phyloP scores from a whole-genome alignment of 2,329 filamentous ascomycete genomes.

The Ceratocystis alfenasii region DNA sequence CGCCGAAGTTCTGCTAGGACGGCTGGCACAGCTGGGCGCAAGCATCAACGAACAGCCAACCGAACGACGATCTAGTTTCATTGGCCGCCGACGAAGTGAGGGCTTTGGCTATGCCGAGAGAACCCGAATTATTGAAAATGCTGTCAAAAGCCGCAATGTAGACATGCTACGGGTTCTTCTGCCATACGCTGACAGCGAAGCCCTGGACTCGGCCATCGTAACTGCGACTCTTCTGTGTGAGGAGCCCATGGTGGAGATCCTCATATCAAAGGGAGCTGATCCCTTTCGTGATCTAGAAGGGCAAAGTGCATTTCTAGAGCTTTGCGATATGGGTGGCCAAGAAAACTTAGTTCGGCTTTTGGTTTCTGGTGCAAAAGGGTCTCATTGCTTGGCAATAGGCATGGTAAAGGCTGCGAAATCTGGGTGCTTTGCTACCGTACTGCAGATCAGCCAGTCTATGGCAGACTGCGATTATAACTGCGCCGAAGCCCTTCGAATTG shows the following conservation, averaged over 20 bases:
- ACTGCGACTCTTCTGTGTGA: slow-evolving; percentile 38
- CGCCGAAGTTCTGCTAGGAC: slow-evolving; percentile 43
- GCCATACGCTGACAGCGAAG: slow-evolving; percentile 40
- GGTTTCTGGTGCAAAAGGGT: slow-evolving; percentile 37
- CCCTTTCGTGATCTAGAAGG: slow-evolving; percentile 37
- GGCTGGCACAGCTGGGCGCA: slow-evolving; percentile 39
- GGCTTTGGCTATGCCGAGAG: slow-evolving; percentile 37
- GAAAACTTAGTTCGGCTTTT: slow-evolving; percentile 38
- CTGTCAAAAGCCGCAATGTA: slow-evolving; percentile 38
- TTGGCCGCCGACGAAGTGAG: slow-evolving; percentile 39
- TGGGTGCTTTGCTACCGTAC: slow-evolving; percentile 40
- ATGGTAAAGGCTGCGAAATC: slow-evolving; percentile 41
- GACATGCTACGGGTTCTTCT: slow-evolving; percentile 45
- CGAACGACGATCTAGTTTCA: slow-evolving; percentile 36
- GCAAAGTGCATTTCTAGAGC: slow-evolving; percentile 42
- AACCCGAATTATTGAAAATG: slow-evolving; percentile 40
- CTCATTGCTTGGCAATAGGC: slow-evolving; percentile 36
- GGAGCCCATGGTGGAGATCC: slow-evolving; percentile 34
- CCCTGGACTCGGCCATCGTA: slow-evolving; percentile 40
- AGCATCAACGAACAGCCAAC: slow-evolving; percentile 36
- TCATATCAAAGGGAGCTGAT: slow-evolving; percentile 42
- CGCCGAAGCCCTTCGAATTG: slow-evolving; percentile 41
- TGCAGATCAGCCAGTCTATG: slow-evolving; percentile 39
- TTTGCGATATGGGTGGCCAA: slow-evolving; percentile 37
- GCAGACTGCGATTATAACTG: slow-evolving; percentile 43